Conservation (phyloP, 73 alveolate species). For the Paramecium sonneborni region DNA sequence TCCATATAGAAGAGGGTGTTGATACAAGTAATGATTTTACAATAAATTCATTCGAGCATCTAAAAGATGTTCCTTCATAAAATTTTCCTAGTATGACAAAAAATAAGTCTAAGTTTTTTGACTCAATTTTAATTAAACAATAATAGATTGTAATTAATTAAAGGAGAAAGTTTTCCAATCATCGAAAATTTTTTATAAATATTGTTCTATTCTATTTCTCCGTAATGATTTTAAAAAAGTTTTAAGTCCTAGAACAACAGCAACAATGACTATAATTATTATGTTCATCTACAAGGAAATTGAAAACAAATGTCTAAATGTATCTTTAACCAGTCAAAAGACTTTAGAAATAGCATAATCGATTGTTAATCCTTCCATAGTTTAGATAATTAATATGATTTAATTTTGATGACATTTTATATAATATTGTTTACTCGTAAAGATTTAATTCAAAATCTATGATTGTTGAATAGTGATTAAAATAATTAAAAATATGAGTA, state of each 20-base stretch:
- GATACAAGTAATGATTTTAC: background rate
- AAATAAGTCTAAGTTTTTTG: background rate
- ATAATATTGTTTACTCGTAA: background rate
- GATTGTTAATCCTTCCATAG: background rate
- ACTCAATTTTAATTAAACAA: background rate
- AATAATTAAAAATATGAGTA: background rate
- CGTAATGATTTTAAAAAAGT: background rate
- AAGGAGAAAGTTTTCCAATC: conserved; percentile 6
- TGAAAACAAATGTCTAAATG: background rate
- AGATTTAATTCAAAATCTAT: background rate
- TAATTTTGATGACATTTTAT: background rate
- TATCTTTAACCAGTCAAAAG: background rate
- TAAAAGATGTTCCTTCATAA: background rate
- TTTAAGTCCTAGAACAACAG: conserved; percentile 9
- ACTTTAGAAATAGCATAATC: background rate
- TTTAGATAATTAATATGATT: background rate
- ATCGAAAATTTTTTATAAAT: background rate
- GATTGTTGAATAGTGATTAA: background rate
- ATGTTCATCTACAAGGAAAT: background rate
- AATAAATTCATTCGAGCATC: background rate
- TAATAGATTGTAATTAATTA: background rate
- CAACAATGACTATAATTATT: background rate
- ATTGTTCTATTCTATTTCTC: background rate
- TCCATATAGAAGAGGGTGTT: background rate
- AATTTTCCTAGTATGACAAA: background rate